These are phyloP conservation scores for Sindora glabra DNA, from an alignment of 306 rosid genomes.

Conservation along the genomic window DNA sequence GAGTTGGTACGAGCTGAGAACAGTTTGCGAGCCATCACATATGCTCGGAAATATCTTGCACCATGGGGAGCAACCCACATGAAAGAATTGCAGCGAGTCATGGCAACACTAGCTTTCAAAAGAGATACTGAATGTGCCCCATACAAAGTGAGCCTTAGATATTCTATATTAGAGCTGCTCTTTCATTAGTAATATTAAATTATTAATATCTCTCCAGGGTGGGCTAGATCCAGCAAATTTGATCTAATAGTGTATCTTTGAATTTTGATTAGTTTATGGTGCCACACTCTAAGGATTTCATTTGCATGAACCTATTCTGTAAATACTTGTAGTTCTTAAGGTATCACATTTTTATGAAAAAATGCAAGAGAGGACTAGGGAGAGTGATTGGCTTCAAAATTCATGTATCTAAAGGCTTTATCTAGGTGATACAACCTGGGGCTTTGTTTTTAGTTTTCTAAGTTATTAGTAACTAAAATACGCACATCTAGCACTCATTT, in stretches of 20 bases:
- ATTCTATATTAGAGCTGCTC: background rate
- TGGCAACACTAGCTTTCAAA: slow-evolving; percentile 81
- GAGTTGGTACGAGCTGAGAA: slow-evolving; percentile 93
- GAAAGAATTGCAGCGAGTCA: slow-evolving; percentile 88
- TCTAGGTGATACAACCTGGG: too few relatives aligned
- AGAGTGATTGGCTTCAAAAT: too few relatives aligned
- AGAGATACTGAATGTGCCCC: slow-evolving; percentile 68
- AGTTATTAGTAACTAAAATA: too few relatives aligned
- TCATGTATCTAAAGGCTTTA: too few relatives aligned
- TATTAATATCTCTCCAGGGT: background rate
- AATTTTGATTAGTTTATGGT: background rate
- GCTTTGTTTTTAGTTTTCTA: too few relatives aligned
- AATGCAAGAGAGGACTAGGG: too few relatives aligned
- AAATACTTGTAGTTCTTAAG: too few relatives aligned
- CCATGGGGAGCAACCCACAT: slow-evolving; percentile 81
- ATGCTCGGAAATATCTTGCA: slow-evolving; percentile 82
- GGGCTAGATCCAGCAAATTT: background rate
- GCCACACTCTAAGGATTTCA: background rate
- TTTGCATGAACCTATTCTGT: too few relatives aligned
- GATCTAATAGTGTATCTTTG: background rate
- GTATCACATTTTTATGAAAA: too few relatives aligned
- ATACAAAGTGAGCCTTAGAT: slow-evolving; percentile 66
- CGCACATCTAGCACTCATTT: too few relatives aligned
- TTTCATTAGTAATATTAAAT: background rate
- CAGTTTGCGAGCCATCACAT: slow-evolving; percentile 65